Evolutionary conservation across 345 rosid species (phyloP).

Genomic region (Fremontodendron californicum): DNA sequence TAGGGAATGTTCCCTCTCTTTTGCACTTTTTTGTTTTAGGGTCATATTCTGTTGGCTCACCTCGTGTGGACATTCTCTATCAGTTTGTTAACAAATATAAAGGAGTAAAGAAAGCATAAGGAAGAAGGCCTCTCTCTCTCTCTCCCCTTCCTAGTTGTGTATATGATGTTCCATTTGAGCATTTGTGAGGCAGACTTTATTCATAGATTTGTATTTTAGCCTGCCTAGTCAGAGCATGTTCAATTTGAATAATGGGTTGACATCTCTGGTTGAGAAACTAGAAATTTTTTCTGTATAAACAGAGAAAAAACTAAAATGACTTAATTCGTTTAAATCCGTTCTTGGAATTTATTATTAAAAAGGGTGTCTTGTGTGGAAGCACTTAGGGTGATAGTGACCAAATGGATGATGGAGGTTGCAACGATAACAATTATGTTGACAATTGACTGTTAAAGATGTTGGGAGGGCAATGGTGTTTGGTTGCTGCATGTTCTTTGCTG

Average conservation of each 20-base stretch:
- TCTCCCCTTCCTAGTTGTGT: neutral
- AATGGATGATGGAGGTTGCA: neutral
- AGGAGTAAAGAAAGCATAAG: neutral
- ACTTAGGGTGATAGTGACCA: too few relatives aligned
- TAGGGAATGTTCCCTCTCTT: neutral
- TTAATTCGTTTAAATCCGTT: neutral
- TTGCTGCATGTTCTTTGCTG: slow-evolving; percentile 1
- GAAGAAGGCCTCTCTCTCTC: neutral
- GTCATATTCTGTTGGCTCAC: neutral
- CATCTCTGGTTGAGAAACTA: neutral
- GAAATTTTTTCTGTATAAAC: neutral
- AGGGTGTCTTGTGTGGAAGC: neutral
- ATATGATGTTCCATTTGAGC: neutral
- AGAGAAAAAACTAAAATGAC: neutral
- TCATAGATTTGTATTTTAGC: neutral
- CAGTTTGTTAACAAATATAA: neutral
- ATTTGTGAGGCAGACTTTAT: neutral
- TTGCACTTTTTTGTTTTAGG: too few relatives aligned
- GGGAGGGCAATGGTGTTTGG: neutral
- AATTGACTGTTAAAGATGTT: neutral
- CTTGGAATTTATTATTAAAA: neutral
- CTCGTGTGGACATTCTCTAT: neutral
- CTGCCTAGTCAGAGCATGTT: neutral
- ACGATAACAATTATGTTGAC: neutral
- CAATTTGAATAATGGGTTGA: neutral